A percentile compares a stretch with the other conserved stretches of the same genome.
These are phyloP conservation scores for Apophysomyces sp. DNA, from an alignment of 371 early-diverging fungal genomes.

Conservation along the genomic window DNA sequence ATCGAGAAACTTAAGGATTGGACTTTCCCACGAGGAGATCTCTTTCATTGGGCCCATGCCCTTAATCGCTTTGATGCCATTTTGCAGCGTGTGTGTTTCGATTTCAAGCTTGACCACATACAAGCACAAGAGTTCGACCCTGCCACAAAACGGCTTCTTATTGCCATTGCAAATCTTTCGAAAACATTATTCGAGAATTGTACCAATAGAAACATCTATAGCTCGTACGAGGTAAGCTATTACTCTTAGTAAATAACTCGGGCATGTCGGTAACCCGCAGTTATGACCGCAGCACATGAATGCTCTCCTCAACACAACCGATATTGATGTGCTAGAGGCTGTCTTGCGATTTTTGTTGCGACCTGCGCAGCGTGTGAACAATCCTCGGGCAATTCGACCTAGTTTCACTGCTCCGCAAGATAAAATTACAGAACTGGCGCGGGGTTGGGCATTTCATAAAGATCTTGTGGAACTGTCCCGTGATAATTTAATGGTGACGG, in stretches of 20 bases:
- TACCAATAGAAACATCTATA: conserved; percentile 92
- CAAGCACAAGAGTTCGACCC: conserved; percentile 60
- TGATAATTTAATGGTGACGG: conserved; percentile 41
- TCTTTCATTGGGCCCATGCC: conserved; percentile 93
- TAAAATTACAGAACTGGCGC: conserved; percentile 59
- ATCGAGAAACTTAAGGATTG: conserved; percentile 61
- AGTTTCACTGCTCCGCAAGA: conserved; percentile 66
- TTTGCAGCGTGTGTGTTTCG: conserved; percentile 63
- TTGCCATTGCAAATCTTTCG: conserved; percentile 77
- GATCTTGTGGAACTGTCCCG: conserved; percentile 47
- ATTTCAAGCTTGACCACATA: conserved; percentile 62
- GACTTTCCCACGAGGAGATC: conserved; percentile 86
- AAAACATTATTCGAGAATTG: conserved; percentile 88
- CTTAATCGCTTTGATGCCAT: conserved; percentile 91
- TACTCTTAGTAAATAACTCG: neutral
- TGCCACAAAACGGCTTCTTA: conserved; percentile 54
- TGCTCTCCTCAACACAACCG: conserved; percentile 67
- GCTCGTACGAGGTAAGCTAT: conserved; percentile 81
- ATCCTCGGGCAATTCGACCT: conserved; percentile 66
- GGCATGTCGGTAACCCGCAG: neutral
- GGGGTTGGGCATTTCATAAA: conserved; percentile 55
- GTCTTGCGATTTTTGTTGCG: conserved; percentile 73
- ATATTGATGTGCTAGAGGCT: conserved; percentile 73
- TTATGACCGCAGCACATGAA: conserved; percentile 60
- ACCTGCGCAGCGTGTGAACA: conserved; percentile 81